Percentiles rank a stretch among this genome's conserved stretches.
phyloP scores from a whole-genome alignment of 495 filamentous ascomycete genomes.

The Hypomontagnella submonticulosa region DNA sequence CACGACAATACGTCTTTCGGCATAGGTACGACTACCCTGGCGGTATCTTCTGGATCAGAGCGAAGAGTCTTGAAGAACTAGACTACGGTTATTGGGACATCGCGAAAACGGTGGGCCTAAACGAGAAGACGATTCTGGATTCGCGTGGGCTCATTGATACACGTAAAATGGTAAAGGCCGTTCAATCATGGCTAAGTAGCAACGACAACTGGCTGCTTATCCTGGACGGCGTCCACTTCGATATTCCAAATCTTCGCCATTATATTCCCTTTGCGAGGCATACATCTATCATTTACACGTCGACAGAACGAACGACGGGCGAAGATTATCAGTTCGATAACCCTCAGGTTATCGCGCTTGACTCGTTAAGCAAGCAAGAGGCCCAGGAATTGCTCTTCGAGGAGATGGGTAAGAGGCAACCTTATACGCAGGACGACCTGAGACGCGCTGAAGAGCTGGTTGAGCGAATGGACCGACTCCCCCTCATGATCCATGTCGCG shows the following conservation, averaged over 20 bases:
- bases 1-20: slow-evolving; percentile 79
- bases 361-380: slow-evolving; percentile 62
- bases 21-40: slow-evolving; percentile 74
- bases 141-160: slow-evolving; percentile 57
- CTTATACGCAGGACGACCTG: slow-evolving; percentile 67
- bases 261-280: slow-evolving; percentile 77
- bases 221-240: slow-evolving; percentile 78
- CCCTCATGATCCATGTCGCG: slow-evolving; percentile 81
- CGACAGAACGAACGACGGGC: slow-evolving; percentile 72
- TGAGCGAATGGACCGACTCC: slow-evolving; percentile 74
- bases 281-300: slow-evolving; percentile 82
- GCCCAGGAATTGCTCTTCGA: slow-evolving; percentile 60
- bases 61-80: slow-evolving; percentile 70
- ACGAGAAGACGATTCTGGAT: slow-evolving; percentile 51
- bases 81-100: slow-evolving; percentile 80
- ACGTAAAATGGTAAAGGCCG: slow-evolving; percentile 66
- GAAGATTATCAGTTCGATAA: slow-evolving; percentile 77
- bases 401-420: slow-evolving; percentile 67
- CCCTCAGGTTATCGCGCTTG: slow-evolving; percentile 75
- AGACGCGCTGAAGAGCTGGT: slow-evolving; percentile 73
- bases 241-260: slow-evolving; percentile 68
- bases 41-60: slow-evolving; percentile 83
- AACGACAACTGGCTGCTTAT: slow-evolving; percentile 80
- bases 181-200: slow-evolving; percentile 75
- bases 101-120: slow-evolving; percentile 70